Evolutionary conservation across 1,284 basidiomycete genomes (phyloP).

Genomic region (Takashimella koratensis): DNA sequence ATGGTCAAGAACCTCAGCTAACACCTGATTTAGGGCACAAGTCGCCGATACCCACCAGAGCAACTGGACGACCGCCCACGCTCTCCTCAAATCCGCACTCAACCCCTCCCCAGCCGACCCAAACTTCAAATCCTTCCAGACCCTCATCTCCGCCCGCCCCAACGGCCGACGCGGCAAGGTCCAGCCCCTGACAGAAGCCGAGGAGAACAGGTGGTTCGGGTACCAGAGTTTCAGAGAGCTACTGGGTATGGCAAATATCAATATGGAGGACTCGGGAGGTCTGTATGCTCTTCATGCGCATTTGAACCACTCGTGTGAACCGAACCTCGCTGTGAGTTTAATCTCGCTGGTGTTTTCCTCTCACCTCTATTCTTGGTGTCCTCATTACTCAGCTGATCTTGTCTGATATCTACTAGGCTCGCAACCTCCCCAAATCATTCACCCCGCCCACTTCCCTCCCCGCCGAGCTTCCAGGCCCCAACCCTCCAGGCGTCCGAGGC

Average conservation of each 20-base stretch:
- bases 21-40: slow-evolving; percentile 17
- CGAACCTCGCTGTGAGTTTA: slow-evolving; percentile 64
- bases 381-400: not conserved
- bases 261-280: slow-evolving; percentile 81
- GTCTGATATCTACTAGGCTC: slow-evolving; percentile 26
- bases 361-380: not conserved
- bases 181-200: slow-evolving; percentile 53
- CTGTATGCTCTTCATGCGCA: slow-evolving; percentile 82
- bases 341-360: too few species aligned
- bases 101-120: slow-evolving; percentile 22
- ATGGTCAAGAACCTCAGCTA: not conserved
- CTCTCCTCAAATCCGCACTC: slow-evolving; percentile 52
- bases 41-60: slow-evolving; percentile 55
- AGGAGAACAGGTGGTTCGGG: slow-evolving; percentile 62
- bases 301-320: slow-evolving; percentile 75
- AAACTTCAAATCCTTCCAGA: slow-evolving; percentile 19
- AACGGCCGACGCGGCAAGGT: slow-evolving; percentile 56
- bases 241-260: slow-evolving; percentile 78
- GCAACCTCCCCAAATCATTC: slow-evolving; percentile 38
- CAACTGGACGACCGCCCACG: slow-evolving; percentile 63
- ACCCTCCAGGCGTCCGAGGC: slow-evolving; percentile 24
- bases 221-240: slow-evolving; percentile 68
- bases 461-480: slow-evolving; percentile 55
- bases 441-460: slow-evolving; percentile 62
- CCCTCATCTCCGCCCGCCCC: slow-evolving; percentile 53